Evolutionary conservation across 2,329 filamentous ascomycete species (phyloP).

Genomic region (Xylaria sp.): DNA sequence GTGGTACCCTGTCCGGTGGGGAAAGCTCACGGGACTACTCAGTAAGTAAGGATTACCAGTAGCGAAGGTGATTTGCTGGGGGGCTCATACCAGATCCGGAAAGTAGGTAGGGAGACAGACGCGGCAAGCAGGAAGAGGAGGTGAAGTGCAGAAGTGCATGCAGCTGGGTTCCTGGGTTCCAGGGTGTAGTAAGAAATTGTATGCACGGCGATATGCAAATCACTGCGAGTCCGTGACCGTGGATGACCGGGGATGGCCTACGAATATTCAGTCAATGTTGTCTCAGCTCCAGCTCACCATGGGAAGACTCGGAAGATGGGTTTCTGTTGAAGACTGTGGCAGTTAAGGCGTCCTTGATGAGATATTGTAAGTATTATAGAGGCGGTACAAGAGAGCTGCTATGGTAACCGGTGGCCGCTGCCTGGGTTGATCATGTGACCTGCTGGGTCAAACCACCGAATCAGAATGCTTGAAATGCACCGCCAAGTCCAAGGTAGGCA

Average conservation of each 20-base stretch:
- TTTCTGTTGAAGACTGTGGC: too few species aligned
- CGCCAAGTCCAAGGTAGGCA: slow-evolving; percentile 14
- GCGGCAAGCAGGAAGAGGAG: slow-evolving; percentile 31
- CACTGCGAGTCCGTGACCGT: background rate
- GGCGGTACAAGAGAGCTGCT: background rate
- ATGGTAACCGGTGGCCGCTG: slow-evolving; percentile 10
- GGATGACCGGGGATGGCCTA: background rate
- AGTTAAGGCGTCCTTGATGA: too few species aligned
- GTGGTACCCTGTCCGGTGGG: slow-evolving; percentile 39
- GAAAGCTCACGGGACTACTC: slow-evolving; percentile 38
- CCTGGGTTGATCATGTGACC: slow-evolving; percentile 33
- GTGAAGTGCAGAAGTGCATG: slow-evolving; percentile 37
- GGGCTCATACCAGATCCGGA: slow-evolving; percentile 31
- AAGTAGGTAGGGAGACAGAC: slow-evolving; percentile 26
- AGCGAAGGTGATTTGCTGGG: slow-evolving; percentile 18
- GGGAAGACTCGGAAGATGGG: background rate
- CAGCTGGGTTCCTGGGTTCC: too few species aligned
- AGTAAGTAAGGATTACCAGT: slow-evolving; percentile 21
- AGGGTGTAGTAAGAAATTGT: background rate
- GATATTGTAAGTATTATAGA: background rate
- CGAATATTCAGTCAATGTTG: background rate
- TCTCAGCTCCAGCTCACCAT: slow-evolving; percentile 12
- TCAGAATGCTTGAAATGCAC: background rate
- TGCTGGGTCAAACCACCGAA: slow-evolving; percentile 9
- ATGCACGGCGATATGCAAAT: background rate